Evolutionary conservation across 495 filamentous ascomycete genomes (phyloP).

Genomic region (Cudoniella acicularis): DNA sequence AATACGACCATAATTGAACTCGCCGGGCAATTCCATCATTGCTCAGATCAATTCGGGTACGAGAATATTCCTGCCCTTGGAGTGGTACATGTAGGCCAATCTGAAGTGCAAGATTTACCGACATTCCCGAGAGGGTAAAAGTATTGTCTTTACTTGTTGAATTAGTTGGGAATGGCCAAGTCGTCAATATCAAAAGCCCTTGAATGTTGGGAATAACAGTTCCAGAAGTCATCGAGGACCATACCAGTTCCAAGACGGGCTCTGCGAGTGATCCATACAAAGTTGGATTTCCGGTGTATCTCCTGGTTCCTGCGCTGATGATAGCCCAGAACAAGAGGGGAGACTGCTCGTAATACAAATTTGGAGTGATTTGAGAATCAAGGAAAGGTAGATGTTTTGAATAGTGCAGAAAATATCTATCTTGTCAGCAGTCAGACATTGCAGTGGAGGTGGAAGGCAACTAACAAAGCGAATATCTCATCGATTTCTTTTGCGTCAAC

Average conservation of each 20-base stretch:
- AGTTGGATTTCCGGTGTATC: slow-evolving; percentile 58
- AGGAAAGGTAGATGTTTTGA: slow-evolving; percentile 81
- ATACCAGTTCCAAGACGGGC: slow-evolving; percentile 69
- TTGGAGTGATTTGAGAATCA: slow-evolving; percentile 60
- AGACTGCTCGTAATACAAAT: slow-evolving; percentile 66
- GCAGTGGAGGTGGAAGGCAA: background rate
- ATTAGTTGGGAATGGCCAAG: slow-evolving; percentile 82
- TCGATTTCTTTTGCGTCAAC: background rate
- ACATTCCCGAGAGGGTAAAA: slow-evolving; percentile 78
- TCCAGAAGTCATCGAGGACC: slow-evolving; percentile 76
- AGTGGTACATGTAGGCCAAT: slow-evolving; percentile 83
- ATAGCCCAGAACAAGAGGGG: slow-evolving; percentile 86
- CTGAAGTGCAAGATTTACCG: slow-evolving; percentile 86
- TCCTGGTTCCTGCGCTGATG: slow-evolving; percentile 71
- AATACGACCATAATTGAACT: slow-evolving; percentile 3
- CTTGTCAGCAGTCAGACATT: background rate
- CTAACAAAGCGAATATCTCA: background rate
- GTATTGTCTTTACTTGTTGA: slow-evolving; percentile 79
- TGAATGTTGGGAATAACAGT: slow-evolving; percentile 86
- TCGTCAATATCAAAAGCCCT: slow-evolving; percentile 78
- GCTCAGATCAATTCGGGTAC: background rate
- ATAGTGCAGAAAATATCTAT: slow-evolving; percentile 36
- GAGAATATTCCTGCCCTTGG: slow-evolving; percentile 67
- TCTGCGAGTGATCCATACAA: slow-evolving; percentile 64
- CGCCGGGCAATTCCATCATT: background rate